Evolutionary conservation across 1,139 yeast genomes (phyloP).

Genomic region (Candida sanyaensis): DNA sequence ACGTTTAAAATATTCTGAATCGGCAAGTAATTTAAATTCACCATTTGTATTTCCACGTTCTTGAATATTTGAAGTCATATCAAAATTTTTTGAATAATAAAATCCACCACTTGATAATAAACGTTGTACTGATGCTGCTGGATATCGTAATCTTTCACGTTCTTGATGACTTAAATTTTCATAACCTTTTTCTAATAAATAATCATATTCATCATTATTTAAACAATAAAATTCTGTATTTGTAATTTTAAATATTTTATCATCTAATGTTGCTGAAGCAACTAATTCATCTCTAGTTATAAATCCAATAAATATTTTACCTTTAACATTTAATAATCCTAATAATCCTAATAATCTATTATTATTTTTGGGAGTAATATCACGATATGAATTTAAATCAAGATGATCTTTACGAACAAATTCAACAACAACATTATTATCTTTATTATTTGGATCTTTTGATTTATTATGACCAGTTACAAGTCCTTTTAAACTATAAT

Average conservation of each 20-base stretch:
- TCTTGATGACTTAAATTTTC: slow-evolving; percentile 20
- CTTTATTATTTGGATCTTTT: slow-evolving; percentile 5
- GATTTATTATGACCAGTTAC: slow-evolving; percentile 10
- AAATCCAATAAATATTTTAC: slow-evolving; percentile 56
- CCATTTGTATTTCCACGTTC: slow-evolving; percentile 42
- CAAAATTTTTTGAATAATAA: slow-evolving; percentile 66
- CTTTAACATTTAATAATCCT: slow-evolving; percentile 60
- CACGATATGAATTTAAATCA: slow-evolving; percentile 41
- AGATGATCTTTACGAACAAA: slow-evolving; percentile 41
- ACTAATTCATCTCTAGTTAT: slow-evolving; percentile 57
- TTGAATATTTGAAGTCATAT: slow-evolving; percentile 61
- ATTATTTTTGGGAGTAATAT: slow-evolving; percentile 36
- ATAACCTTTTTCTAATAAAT: slow-evolving; percentile 24
- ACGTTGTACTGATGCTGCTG: slow-evolving; percentile 59
- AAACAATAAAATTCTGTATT: slow-evolving; percentile 67
- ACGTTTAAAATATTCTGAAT: slow-evolving; percentile 49
- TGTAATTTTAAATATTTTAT: slow-evolving; percentile 51
- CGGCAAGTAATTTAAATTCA: slow-evolving; percentile 41
- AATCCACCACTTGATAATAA: slow-evolving; percentile 64
- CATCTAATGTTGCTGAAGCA: slow-evolving; percentile 60
- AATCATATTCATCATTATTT: slow-evolving; percentile 57
- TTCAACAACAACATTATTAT: slow-evolving; percentile 50
- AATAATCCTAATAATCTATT: slow-evolving; percentile 52
- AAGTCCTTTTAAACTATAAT: slow-evolving; percentile 11
- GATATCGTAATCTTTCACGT: slow-evolving; percentile 39